Percentiles rank a stretch among this genome's conserved stretches.
These are phyloP conservation scores for Lentinula aciculospora DNA, from an alignment of 768 basidiomycete genomes.

Conservation along the genomic window DNA sequence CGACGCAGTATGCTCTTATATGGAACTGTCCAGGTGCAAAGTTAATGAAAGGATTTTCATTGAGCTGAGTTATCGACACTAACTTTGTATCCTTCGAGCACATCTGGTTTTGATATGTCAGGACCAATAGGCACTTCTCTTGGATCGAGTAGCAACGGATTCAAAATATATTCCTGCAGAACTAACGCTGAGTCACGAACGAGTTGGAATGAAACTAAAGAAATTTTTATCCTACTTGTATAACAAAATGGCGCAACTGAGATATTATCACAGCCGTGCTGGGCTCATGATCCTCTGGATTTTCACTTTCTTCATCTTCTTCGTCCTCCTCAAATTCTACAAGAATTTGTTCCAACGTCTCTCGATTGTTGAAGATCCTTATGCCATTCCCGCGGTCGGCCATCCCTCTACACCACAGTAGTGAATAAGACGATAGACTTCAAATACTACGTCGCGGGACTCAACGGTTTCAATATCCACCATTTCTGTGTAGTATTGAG, in stretches of 20 bases:
- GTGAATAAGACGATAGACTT: neutral
- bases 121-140: slow-evolving; percentile 29
- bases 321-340: slow-evolving; percentile 64
- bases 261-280: slow-evolving; percentile 68
- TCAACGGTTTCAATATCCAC: slow-evolving; percentile 92
- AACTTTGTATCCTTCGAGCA: slow-evolving; percentile 56
- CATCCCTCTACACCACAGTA: slow-evolving; percentile 56
- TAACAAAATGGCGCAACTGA: slow-evolving; percentile 91
- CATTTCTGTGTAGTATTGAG: slow-evolving; percentile 54
- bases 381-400: slow-evolving; percentile 96
- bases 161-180: slow-evolving; percentile 80
- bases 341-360: slow-evolving; percentile 68
- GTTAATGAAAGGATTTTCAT: neutral
- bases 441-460: neutral
- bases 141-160: slow-evolving; percentile 77
- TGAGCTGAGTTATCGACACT: slow-evolving; percentile 13
- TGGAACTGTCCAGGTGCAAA: slow-evolving; percentile 63
- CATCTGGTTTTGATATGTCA: slow-evolving; percentile 11
- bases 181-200: neutral
- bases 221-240: slow-evolving; percentile 57
- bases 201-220: neutral
- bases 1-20: slow-evolving; percentile 82
- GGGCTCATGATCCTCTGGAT: slow-evolving; percentile 23
- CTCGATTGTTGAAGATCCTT: slow-evolving; percentile 77
- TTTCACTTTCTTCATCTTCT: slow-evolving; percentile 40